Evolutionary conservation across 371 early-diverging fungal genomes (phyloP), one percentile per base, ranked within the genome.

Genomic region (Rhizopus sp.): DNA sequence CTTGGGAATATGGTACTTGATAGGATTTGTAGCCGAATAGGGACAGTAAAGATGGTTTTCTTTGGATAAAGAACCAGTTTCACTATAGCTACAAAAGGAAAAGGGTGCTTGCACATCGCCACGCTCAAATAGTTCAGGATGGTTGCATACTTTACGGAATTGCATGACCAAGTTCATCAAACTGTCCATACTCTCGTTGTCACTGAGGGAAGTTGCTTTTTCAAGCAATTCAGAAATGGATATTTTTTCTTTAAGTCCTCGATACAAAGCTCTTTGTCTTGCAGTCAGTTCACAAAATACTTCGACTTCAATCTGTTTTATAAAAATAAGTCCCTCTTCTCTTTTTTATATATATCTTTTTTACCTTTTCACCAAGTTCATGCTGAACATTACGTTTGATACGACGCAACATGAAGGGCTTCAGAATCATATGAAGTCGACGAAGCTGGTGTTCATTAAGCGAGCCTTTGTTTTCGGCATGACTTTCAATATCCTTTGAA

Each of bases 321-420:
- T 4, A 15, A 40, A 8, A 44, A 16, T 50, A 33, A 23, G n/a
- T 10, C 49, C 8, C 31, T 29, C 7, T 0, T 39, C 5, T 5
- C 35, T 52, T 39, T 9, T 33, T 4, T 12, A 31, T n/a, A n/a
- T 32, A 3, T 23, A 23, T 48, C 5, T 41, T 8, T 31, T 71
- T 79, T 52, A 77, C 69, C 68, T 93, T 94, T 48, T 94, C 94
- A 46, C 94, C 95, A 23, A 97, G 80, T 77, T 96, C 96, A 68
- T 94, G 88, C 72, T 96, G 94, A 13, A 99, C 98, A 67, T 98
- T 97, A 35, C 88, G 86, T 78, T 99, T 99, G 66, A 95, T 88
- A 69, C 99, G 89, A 50, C 99, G 83, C 62, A 99, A 81, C 98
- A 99, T 99, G 78, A 99, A 98, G 10, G 99, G 99, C 64, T 97